Evolutionary conservation across 495 filamentous ascomycete genomes (phyloP).

Genomic region (Neurospora sp.): DNA sequence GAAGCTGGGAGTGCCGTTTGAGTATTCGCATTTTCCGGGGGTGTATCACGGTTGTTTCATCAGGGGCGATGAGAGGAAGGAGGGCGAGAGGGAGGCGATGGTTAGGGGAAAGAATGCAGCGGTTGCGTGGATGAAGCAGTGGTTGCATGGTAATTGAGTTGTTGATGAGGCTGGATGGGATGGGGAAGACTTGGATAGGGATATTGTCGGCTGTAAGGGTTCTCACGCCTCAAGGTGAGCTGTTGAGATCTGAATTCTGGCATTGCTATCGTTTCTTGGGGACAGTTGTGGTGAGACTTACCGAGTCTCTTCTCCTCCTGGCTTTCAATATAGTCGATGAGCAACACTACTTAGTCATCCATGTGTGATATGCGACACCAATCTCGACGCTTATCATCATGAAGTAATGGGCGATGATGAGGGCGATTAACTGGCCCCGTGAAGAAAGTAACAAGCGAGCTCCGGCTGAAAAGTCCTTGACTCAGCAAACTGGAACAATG

Average conservation of each 20-base stretch:
- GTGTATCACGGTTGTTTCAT: constrained; percentile 41
- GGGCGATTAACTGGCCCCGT: not conserved
- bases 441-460: not conserved
- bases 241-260: not conserved
- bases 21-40: constrained; percentile 49
- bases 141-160: constrained; percentile 8
- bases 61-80: constrained; percentile 32
- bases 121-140: constrained; percentile 34
- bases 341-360: not conserved
- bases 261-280: not conserved
- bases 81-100: constrained; percentile 36
- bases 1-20: constrained; percentile 35
- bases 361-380: not conserved
- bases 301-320: not conserved
- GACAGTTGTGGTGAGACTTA: not conserved
- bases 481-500: not conserved
- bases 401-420: not conserved
- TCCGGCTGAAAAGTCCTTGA: not conserved
- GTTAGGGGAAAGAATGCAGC: constrained; percentile 36
- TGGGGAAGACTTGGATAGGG: not conserved
- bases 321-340: not conserved
- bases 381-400: not conserved
- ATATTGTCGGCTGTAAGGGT: not conserved
- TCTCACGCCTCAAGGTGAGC: not conserved
- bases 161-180: not conserved